phyloP scores from a whole-genome alignment of 116 monocot species.

The Phalaenopsis hybrid region DNA sequence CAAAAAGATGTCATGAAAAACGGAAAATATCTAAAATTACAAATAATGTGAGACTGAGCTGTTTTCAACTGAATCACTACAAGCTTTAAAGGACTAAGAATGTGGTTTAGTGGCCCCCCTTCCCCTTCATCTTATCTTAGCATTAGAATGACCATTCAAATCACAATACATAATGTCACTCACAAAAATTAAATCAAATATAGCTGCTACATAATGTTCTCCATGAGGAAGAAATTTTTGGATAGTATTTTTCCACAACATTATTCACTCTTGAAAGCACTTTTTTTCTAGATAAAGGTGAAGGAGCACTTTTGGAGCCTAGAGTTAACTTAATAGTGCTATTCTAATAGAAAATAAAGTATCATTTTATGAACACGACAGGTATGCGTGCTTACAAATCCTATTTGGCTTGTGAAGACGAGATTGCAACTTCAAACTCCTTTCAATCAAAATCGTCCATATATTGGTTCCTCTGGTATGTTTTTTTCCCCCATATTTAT shows the following conservation, averaged over 20 bases:
- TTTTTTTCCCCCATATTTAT: conserved; percentile 1
- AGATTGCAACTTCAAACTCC: conserved; percentile 91
- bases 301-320: too few species aligned
- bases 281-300: too few species aligned
- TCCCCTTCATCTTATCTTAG: too few species aligned
- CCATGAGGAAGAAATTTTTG: too few species aligned
- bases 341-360: not conserved
- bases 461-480: conserved; percentile 79
- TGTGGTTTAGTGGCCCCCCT: not conserved
- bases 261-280: too few species aligned
- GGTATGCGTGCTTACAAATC: conserved; percentile 92
- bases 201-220: too few species aligned
- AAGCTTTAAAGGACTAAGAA: not conserved
- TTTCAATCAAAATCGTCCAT: conserved; percentile 36
- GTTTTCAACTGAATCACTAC: too few species aligned
- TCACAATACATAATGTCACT: too few species aligned
- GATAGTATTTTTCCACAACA: too few species aligned
- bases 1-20: not conserved
- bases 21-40: not conserved
- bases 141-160: too few species aligned
- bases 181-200: too few species aligned
- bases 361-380: conserved; percentile 16
- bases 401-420: conserved; percentile 97
- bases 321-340: not conserved
- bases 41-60: not conserved